Evolutionary conservation across 2,329 filamentous ascomycete species (phyloP), one percentile per base, ranked within the genome.

Genomic region (Fusarium circinatum): DNA sequence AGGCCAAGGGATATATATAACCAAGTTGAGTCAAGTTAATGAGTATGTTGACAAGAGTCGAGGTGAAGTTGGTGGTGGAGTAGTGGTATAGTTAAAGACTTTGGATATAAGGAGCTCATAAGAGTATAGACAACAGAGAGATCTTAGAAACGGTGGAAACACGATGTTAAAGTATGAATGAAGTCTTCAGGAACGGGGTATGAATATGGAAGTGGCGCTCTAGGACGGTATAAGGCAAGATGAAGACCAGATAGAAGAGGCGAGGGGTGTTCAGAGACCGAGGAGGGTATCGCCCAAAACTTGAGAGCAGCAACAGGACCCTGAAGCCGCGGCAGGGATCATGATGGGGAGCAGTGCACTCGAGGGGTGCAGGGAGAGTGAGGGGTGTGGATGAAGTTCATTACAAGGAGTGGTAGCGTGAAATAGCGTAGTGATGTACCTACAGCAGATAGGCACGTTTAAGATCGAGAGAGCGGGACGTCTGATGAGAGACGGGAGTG

Each of bases 191-290:
- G 62, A 70, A 63, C 60, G 61, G 54, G 32, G 71, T 70, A 59
- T 71, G 70, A 69, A 71, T 73, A 71, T 75, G 69, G 63, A 76
- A 70, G 75, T 77, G 73, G 71, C 69, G 73, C 71, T 64, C 54
- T 41, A 48, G 66, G 70, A 61, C 54, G 41, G 57, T 59, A 70
- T 72, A 74, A 64, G 60, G 65, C 65, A 75, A 68, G 65, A 70
- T 58, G 65, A 68, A 64, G 59, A 57, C 57, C 64, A 74, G 70
- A 68, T 73, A 61, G 51, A 72, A 76, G 68, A 69, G 65, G 59
- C 65, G 62, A 65, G 66, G 64, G 62, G 68, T 63, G 66, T 65
- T 57, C 44, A 51, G 52, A 74, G 57, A 63, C 60, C 58, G 62
- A 70, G 72, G 68, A 75, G 72, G 72, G 63, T 75, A 70, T 74